A percentile compares a stretch with the other conserved stretches of the same genome.
These are phyloP conservation scores for Neurospora cerealis DNA, from an alignment of 495 filamentous ascomycete genomes.

Conservation along the genomic window DNA sequence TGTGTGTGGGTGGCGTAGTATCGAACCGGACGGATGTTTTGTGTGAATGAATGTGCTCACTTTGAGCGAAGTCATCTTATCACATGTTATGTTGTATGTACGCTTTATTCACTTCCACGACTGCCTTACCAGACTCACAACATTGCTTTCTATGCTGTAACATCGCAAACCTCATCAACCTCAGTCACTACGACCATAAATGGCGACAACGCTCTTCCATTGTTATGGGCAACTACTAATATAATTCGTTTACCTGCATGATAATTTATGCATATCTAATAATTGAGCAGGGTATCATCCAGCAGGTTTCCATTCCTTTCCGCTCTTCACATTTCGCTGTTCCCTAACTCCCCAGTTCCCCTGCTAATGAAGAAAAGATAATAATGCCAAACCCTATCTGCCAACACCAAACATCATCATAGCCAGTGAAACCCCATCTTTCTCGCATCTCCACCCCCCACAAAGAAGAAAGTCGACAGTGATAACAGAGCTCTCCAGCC, in stretches of 20 bases:
- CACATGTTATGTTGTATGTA: too few relatives aligned
- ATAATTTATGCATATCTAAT: not conserved
- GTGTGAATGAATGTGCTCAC: not conserved
- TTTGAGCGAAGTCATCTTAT: too few relatives aligned
- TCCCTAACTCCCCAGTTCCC: not conserved
- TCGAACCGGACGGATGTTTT: not conserved
- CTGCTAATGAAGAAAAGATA: not conserved
- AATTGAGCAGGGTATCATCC: not conserved
- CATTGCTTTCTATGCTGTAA: not conserved
- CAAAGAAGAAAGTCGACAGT: not conserved
- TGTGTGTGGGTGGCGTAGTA: not conserved
- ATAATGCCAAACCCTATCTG: not conserved
- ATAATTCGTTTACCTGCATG: not conserved
- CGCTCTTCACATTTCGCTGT: not conserved
- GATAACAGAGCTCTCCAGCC: not conserved
- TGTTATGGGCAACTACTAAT: not conserved
- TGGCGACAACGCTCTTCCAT: not conserved
- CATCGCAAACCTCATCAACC: not conserved
- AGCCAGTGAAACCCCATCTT: not conserved
- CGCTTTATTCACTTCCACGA: too few relatives aligned
- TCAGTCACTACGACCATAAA: not conserved
- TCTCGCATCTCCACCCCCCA: not conserved
- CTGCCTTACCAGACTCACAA: too few relatives aligned
- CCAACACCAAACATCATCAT: not conserved
- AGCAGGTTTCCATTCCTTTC: not conserved